A percentile compares a stretch with the other conserved stretches of the same genome.
phyloP scores from a whole-genome alignment of 257 asterid species.

The Nicotiana obtusifolia region DNA sequence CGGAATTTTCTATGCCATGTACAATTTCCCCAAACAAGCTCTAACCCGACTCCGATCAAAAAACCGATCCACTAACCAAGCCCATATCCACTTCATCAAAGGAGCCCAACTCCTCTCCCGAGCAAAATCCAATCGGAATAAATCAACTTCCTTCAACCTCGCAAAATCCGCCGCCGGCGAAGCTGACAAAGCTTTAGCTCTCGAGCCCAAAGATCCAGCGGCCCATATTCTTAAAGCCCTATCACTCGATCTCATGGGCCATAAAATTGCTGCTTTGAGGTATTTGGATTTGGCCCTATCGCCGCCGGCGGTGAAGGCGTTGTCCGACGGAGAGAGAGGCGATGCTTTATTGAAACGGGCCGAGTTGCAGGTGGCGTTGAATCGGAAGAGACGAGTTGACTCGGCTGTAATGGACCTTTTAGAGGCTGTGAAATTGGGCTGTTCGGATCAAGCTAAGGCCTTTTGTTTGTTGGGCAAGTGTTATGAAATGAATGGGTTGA shows the following conservation, averaged over 20 bases:
- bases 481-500: conserved; percentile 41
- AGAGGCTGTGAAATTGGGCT: conserved; percentile 48
- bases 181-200: conserved; percentile 65
- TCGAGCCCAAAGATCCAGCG: conserved; percentile 78
- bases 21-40: conserved; percentile 56
- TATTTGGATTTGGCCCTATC: conserved; percentile 65
- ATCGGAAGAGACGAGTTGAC: conserved; percentile 59
- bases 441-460: conserved; percentile 41
- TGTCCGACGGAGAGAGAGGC: conserved; percentile 55
- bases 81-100: conserved; percentile 69
- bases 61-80: conserved; percentile 52
- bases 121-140: conserved; percentile 53
- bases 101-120: conserved; percentile 81
- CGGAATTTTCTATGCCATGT: conserved; percentile 53
- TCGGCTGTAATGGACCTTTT: conserved; percentile 56
- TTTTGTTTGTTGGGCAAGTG: conserved; percentile 70
- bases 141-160: conserved; percentile 43
- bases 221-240: conserved; percentile 75
- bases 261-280: conserved; percentile 50
- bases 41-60: conserved; percentile 51
- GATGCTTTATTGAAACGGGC: conserved; percentile 77
- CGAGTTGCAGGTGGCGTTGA: conserved; percentile 55
- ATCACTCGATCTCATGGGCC: conserved; percentile 72
- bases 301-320: conserved; percentile 55
- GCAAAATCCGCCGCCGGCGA: conserved; percentile 72